Base-by-base conservation (phyloP, 805 yeast genomes). In the Starmerella bombi region DNA sequence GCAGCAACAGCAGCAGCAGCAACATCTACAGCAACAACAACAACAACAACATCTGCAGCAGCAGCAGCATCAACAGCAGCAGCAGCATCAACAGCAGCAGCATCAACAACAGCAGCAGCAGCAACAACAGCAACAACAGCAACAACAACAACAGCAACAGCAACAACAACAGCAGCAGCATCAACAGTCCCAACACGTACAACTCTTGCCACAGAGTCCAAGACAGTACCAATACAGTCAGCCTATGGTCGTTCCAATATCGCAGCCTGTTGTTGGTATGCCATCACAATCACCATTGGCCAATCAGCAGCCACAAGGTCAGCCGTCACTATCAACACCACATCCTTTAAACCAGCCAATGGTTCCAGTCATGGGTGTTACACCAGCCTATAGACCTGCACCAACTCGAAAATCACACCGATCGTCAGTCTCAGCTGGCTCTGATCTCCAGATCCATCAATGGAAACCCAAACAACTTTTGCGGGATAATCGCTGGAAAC, bases 401-500 rank as follows among this genome's bases (percentile, higher is more conserved):
- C 17, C 23, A 17, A 15, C 34, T n/a, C 27, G 35, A 10, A 22
- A 28, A 7, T 25, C 34, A 3, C 48, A 44, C 21, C 36, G 41
- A 32, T 34, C 34, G 7, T 42, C 50, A 4, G 28, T 31, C 12
- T 38, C 46, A 2, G 34, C 43, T 22, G 45, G 46, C 3, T 35
- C 50, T 2, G 52, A 43, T 18, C 34, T 48, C 28, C 52, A 48
- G 35, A 46, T 48, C 27, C 50, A 48, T 36, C 50, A 49, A 32
- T 49, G 51, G 52, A 39, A 40, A 31, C 52, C 51, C 5, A 44
- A 43, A 15, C 49, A 39, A 30, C 28, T 43, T 23, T 37, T 19
- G 19, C 32, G 48, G 2, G 52, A 48, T 22, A 46, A 42, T 21
- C 42, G 50, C 22, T 47, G 50, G 50, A 47, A 45, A 30, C 23